Evolutionary conservation across 352 stramenopile species (phyloP).

Genomic region (Globisporangium carolinianum): DNA sequence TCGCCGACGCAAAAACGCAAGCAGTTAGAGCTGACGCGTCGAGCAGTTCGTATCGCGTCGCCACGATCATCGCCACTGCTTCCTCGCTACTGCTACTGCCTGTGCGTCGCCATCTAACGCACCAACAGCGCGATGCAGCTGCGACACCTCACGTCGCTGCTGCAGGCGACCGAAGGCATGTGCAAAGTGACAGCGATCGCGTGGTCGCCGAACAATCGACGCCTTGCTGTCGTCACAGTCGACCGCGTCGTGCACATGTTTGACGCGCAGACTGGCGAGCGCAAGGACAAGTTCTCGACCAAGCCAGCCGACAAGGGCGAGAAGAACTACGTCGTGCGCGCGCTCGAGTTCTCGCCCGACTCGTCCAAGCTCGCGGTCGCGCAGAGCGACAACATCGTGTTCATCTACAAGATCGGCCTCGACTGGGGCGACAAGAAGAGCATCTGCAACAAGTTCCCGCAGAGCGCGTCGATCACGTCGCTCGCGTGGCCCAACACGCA

Average conservation of each 20-base stretch:
- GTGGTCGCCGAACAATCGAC: slow-evolving; percentile 91
- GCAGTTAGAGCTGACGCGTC: too few relatives aligned
- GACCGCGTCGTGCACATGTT: slow-evolving; percentile 92
- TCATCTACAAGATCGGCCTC: slow-evolving; percentile 94
- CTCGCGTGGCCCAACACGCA: slow-evolving; percentile 89
- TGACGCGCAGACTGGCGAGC: slow-evolving; percentile 88
- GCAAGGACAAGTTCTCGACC: slow-evolving; percentile 94
- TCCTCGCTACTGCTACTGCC: too few relatives aligned
- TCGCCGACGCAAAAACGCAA: too few relatives aligned
- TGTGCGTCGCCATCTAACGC: too few relatives aligned
- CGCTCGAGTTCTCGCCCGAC: slow-evolving; percentile 90
- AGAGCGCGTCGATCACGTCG: slow-evolving; percentile 76
- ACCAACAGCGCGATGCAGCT: slow-evolving; percentile 77
- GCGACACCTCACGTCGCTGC: slow-evolving; percentile 86
- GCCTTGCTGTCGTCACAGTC: slow-evolving; percentile 89
- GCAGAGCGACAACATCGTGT: slow-evolving; percentile 95
- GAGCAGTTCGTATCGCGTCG: too few relatives aligned
- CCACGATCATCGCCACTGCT: too few relatives aligned
- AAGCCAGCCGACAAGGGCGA: slow-evolving; percentile 92
- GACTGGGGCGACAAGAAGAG: slow-evolving; percentile 95
- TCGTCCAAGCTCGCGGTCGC: slow-evolving; percentile 92
- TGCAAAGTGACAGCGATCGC: slow-evolving; percentile 89
- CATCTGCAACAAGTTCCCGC: slow-evolving; percentile 95
- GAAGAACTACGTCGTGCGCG: slow-evolving; percentile 93
- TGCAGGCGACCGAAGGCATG: slow-evolving; percentile 87